Evolutionary conservation across 2,329 filamentous ascomycete species (phyloP).

Genomic region (Curvularia verruculosa): DNA sequence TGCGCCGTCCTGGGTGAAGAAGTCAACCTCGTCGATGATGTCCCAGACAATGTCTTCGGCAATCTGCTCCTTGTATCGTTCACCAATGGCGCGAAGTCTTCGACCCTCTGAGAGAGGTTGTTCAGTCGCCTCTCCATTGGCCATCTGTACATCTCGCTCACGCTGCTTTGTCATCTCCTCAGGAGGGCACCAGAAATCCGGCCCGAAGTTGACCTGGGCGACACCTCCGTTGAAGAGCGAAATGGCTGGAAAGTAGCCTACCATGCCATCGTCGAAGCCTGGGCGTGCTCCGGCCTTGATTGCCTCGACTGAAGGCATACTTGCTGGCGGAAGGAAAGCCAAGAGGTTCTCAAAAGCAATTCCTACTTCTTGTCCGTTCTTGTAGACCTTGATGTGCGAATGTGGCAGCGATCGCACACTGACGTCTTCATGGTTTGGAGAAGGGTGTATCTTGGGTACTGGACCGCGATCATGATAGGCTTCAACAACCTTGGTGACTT

Average conservation of each 20-base stretch:
- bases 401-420: conserved; percentile 85
- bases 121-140: conserved; percentile 23
- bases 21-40: conserved; percentile 92
- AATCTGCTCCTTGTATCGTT: conserved; percentile 90
- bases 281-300: conserved; percentile 77
- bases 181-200: conserved; percentile 89
- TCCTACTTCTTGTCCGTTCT: conserved; percentile 86
- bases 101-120: conserved; percentile 35
- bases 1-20: conserved; percentile 73
- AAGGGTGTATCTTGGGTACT: conserved; percentile 70
- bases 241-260: conserved; percentile 94
- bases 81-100: conserved; percentile 66
- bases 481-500: conserved; percentile 85
- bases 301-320: conserved; percentile 71
- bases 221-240: conserved; percentile 91
- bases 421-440: conserved; percentile 73
- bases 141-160: conserved; percentile 42
- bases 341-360: conserved; percentile 87
- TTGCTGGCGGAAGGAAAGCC: conserved; percentile 89
- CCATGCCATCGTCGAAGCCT: conserved; percentile 89
- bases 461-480: conserved; percentile 60
- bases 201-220: conserved; percentile 92
- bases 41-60: conserved; percentile 94
- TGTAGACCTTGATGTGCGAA: conserved; percentile 87
- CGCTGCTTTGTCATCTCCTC: conserved; percentile 59